Conservation (phyloP, 2,329 filamentous ascomycete species). For the Fonsecaea erecta region DNA sequence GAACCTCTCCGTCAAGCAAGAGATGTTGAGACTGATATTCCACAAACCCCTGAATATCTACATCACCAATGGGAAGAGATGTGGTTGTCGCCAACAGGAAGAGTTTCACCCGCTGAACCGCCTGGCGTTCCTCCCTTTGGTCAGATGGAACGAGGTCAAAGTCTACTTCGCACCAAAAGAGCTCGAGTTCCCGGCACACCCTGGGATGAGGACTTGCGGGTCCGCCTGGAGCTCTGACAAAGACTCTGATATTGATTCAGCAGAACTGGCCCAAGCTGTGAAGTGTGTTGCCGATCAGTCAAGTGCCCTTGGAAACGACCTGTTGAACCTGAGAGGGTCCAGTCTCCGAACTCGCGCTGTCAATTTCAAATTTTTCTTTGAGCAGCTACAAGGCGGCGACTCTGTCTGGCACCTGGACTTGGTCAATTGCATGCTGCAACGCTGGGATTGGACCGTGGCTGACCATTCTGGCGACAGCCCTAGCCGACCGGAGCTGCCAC, state of each 20-base stretch:
- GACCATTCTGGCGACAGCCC: neutral
- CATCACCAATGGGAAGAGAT: neutral
- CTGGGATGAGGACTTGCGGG: too few relatives aligned
- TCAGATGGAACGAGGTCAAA: neutral
- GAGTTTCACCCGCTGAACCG: neutral
- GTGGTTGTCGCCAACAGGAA: neutral
- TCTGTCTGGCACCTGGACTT: neutral
- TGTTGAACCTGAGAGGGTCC: neutral
- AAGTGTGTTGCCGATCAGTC: neutral
- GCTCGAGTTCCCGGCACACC: too few relatives aligned
- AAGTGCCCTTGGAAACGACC: neutral
- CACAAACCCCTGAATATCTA: neutral
- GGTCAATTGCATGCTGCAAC: neutral
- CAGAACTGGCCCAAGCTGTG: neutral
- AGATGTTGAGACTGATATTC: neutral
- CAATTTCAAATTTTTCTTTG: neutral
- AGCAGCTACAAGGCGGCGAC: neutral
- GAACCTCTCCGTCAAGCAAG: neutral
- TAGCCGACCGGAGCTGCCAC: neutral
- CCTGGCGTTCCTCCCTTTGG: neutral
- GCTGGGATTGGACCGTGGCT: neutral
- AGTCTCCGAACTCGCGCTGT: neutral
- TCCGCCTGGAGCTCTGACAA: too few relatives aligned
- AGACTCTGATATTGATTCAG: neutral
- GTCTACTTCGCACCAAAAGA: neutral